A percentile compares a stretch with the other conserved stretches of the same genome.
Conservation (phyloP, 2,329 filamentous ascomycete species). For the Leptographium radiaticola region DNA sequence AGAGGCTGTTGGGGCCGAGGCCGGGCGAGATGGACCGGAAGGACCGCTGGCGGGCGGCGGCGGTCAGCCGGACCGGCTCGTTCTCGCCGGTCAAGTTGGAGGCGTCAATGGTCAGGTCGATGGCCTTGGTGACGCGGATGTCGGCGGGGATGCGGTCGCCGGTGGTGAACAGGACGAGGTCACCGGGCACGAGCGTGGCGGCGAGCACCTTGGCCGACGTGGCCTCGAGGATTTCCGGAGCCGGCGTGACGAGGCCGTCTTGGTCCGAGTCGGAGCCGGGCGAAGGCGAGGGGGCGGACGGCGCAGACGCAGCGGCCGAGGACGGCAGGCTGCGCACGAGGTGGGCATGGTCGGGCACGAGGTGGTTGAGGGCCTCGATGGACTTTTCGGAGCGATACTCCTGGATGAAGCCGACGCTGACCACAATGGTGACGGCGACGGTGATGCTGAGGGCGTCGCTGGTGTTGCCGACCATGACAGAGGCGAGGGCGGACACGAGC, state of each 20-base stretch:
- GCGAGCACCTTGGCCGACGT: conserved; percentile 78
- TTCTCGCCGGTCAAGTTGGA: conserved; percentile 97
- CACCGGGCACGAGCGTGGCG: conserved; percentile 75
- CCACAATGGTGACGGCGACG: conserved; percentile 91
- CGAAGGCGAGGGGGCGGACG: not conserved
- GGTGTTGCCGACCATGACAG: conserved; percentile 79
- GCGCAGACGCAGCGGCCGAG: conserved; percentile 15
- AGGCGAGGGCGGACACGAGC: conserved; percentile 75
- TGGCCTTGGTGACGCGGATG: conserved; percentile 80
- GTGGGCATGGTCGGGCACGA: conserved; percentile 92
- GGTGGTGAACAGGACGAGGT: conserved; percentile 86
- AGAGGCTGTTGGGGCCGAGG: conserved; percentile 11
- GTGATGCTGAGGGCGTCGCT: conserved; percentile 95
- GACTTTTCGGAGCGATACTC: conserved; percentile 98
- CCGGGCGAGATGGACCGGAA: conserved; percentile 1
- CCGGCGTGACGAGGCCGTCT: conserved; percentile 37
- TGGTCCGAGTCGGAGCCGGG: not conserved
- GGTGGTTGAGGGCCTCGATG: conserved; percentile 80
- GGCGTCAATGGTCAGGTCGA: conserved; percentile 86
- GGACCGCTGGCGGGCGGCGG: conserved; percentile 37
- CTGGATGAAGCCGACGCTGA: conserved; percentile 90
- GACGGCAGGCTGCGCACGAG: conserved; percentile 54
- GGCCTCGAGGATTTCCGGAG: conserved; percentile 52
- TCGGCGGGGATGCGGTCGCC: conserved; percentile 95
- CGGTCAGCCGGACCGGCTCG: conserved; percentile 71